phyloP scores from a whole-genome alignment of 1,284 basidiomycete genomes.

The Boletellus dicymbophilus region DNA sequence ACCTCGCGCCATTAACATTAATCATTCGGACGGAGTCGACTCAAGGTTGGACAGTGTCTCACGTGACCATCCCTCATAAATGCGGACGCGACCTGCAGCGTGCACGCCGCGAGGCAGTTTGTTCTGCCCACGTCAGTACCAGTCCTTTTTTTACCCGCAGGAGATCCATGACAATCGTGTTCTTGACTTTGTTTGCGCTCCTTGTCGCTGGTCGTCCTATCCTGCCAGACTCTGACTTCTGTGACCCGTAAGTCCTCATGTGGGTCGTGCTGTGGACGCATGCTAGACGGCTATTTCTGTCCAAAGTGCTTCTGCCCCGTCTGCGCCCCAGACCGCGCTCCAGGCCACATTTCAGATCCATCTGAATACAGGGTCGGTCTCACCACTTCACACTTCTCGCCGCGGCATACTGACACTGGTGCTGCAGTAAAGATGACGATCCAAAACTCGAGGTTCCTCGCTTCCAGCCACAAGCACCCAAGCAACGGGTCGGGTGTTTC shows the following conservation, averaged over 20 bases:
- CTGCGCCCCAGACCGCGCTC: slow-evolving; percentile 35
- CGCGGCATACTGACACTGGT: slow-evolving; percentile 11
- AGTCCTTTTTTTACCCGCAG: not conserved
- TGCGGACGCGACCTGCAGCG: slow-evolving; percentile 25
- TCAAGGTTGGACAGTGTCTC: slow-evolving; percentile 3
- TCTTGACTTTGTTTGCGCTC: slow-evolving; percentile 46
- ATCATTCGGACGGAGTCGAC: slow-evolving; percentile 11
- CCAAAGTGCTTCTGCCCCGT: slow-evolving; percentile 15
- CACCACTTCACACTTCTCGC: slow-evolving; percentile 1
- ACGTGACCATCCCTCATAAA: slow-evolving; percentile 29
- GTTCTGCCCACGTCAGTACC: slow-evolving; percentile 20
- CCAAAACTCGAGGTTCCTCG: slow-evolving; percentile 10
- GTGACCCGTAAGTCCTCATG: slow-evolving; percentile 24
- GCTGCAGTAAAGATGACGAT: slow-evolving; percentile 19
- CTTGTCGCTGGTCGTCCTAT: slow-evolving; percentile 47
- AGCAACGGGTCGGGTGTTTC: slow-evolving; percentile 11
- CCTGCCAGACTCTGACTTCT: slow-evolving; percentile 17
- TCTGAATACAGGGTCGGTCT: slow-evolving; percentile 42
- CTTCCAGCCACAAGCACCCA: slow-evolving; percentile 11
- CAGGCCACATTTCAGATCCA: slow-evolving; percentile 42
- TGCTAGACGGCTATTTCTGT: slow-evolving; percentile 12
- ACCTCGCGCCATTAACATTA: slow-evolving; percentile 38
- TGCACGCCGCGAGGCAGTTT: slow-evolving; percentile 26
- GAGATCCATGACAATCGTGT: slow-evolving; percentile 39
- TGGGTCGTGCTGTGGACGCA: slow-evolving; percentile 8